phyloP scores from a whole-genome alignment of 768 basidiomycete genomes.

The Mycena pura region DNA sequence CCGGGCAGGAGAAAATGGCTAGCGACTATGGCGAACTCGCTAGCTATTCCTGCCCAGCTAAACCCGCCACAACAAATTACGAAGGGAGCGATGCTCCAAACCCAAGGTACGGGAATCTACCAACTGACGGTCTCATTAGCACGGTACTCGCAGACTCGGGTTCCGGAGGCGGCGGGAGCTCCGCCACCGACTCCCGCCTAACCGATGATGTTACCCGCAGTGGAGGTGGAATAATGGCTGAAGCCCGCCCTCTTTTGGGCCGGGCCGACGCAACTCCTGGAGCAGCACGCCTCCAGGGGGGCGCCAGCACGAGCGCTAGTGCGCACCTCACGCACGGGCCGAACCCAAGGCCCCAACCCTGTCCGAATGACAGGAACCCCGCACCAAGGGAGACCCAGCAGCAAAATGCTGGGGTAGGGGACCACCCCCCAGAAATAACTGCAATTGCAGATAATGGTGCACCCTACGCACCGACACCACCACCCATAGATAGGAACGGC shows the following conservation, averaged over 20 bases:
- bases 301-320: background rate
- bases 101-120: background rate
- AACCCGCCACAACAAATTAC: background rate
- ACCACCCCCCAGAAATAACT: background rate
- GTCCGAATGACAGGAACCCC: background rate
- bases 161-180: background rate
- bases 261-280: conserved; percentile 1
- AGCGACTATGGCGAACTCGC: no score
- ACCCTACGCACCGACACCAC: background rate
- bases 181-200: background rate
- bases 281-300: background rate
- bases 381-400: background rate
- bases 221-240: background rate
- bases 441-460: background rate
- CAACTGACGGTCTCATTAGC: background rate
- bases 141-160: background rate
- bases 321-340: background rate
- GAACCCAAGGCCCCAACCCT: background rate
- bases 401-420: background rate
- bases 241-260: background rate
- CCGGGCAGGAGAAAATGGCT: no score
- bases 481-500: background rate
- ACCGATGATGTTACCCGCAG: background rate
- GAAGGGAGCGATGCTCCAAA: background rate
- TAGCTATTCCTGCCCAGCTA: no score